phyloP scores from a whole-genome alignment of 805 yeast genomes.

The Metschnikowia drakensbergensis region DNA sequence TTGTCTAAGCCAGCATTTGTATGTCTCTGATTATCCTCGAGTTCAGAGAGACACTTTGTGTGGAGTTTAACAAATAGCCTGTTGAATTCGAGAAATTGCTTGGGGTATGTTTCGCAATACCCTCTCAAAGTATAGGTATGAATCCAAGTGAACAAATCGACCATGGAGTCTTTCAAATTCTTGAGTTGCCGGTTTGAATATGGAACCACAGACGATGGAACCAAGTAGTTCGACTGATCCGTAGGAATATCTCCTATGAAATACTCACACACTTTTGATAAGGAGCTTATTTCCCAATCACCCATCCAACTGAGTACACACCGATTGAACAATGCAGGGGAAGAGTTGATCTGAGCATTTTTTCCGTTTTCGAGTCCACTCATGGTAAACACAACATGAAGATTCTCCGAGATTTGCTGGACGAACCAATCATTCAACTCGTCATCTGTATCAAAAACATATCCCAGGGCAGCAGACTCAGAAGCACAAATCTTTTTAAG shows the following conservation, averaged over 20 bases:
- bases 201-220: slow-evolving; percentile 26
- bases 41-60: slow-evolving; percentile 37
- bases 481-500: slow-evolving; percentile 55
- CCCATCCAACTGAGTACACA: slow-evolving; percentile 91
- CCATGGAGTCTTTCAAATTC: slow-evolving; percentile 43
- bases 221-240: slow-evolving; percentile 41
- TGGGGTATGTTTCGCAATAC: slow-evolving; percentile 41
- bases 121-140: slow-evolving; percentile 33
- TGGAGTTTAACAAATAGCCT: slow-evolving; percentile 43
- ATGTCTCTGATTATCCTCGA: slow-evolving; percentile 69
- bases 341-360: slow-evolving; percentile 54
- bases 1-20: slow-evolving; percentile 70
- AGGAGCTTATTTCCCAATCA: slow-evolving; percentile 58
- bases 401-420: slow-evolving; percentile 57
- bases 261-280: slow-evolving; percentile 47
- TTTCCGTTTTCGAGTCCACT: slow-evolving; percentile 37
- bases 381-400: slow-evolving; percentile 81
- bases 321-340: slow-evolving; percentile 87
- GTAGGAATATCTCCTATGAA: slow-evolving; percentile 48
- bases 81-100: slow-evolving; percentile 51
- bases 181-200: slow-evolving; percentile 12
- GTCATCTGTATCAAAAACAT: slow-evolving; percentile 59
- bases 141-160: slow-evolving; percentile 44
- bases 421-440: slow-evolving; percentile 77
- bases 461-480: slow-evolving; percentile 56